These are phyloP conservation scores for grape (Vitis vinifera) DNA, from an alignment of 164 flowering plant genomes.

Conservation along the genomic window ASM3070453v1 NC_081814.1:24952001-24952500, in stretches of 20 bases:
- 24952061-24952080: not conserved
- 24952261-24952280: constrained; percentile 41
- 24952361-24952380: constrained; percentile 91
- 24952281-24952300: constrained; percentile 70
- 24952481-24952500: too few relatives aligned
- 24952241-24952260: too few relatives aligned
- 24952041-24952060: not conserved
- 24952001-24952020: not conserved
- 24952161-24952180: not conserved
- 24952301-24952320: constrained; percentile 64
- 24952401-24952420: too few relatives aligned
- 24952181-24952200: constrained; percentile 12
- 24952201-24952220: constrained; percentile 11
- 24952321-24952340: constrained; percentile 54
- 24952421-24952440: too few relatives aligned
- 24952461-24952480: too few relatives aligned
- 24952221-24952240: constrained; percentile 5
- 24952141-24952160: not conserved
- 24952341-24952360: constrained; percentile 65
- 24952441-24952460: too few relatives aligned
- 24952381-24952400: too few relatives aligned
- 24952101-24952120: constrained; percentile 3
- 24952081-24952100: constrained; percentile 11
- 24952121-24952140: constrained; percentile 9
- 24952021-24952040: constrained; percentile 8